Evolutionary conservation across 2,329 filamentous ascomycete species (phyloP), one percentile per base, ranked within the genome.

Genomic region (Cladosporium sp.): DNA sequence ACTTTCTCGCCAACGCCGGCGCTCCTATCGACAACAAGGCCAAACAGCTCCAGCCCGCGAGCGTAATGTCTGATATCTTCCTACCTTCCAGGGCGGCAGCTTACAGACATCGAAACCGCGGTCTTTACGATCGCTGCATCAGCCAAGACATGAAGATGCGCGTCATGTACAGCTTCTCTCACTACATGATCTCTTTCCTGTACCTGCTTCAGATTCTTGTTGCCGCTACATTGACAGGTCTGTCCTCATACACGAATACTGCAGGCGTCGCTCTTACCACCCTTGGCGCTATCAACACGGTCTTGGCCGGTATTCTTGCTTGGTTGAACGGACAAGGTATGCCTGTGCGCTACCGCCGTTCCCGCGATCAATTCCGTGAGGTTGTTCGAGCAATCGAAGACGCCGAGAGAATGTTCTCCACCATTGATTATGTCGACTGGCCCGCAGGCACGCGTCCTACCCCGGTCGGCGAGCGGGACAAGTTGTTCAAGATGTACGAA

Each of bases 241-340:
- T 52, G 12, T 52, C 43, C 2, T 47, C 42, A 2, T 54, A 48
- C 36, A 22, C 43, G 24, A 29, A 37, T 15, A 22, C 29, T 11
- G 20, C 37, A 2, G 18, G 11, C 3, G 47, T 47, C 2, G 17
- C 38, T 7, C 22, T 54, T 9, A 54, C 49, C 5, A 29, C 32
- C 5, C 49, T 54, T 3, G 49, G 52, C 18, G 52, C 43, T 3
- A 44, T 52, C 20, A 54, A 54, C 22, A 52, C 52, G 13, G 52
- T 52, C 4, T 7, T 54, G 3, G 52, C 52, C 8, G 52, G 22
- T 27, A 27, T 43, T 15, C 49, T 54, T 17, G 52, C 52, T 12
- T 54, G 52, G 52, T 42, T 37, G 6, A 54, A 15, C 19, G 52
- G 52, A 13, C 49, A 52, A 48, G 52, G 52, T 15, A 40, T 51